Conservation (phyloP, 1,284 basidiomycete species). For the Papiliotrema terrestris region DNA sequence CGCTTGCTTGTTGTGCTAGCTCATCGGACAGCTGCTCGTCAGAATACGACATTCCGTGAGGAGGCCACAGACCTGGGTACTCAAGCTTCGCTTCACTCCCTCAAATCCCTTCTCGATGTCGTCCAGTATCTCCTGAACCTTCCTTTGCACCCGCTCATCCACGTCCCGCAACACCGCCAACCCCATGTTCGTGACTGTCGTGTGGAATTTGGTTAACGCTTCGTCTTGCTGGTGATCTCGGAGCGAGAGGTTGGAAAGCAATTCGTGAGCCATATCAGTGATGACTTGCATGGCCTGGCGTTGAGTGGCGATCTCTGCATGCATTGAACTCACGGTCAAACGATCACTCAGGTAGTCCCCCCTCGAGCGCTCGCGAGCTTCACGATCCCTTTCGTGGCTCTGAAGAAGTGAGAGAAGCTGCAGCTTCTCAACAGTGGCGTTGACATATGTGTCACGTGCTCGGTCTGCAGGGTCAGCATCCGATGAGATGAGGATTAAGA, state of each 20-base stretch:
- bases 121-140: background rate
- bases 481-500: background rate
- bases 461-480: slow-evolving; percentile 18
- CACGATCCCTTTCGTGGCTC: background rate
- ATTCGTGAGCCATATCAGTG: background rate
- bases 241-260: background rate
- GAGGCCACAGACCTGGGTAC: background rate
- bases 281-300: background rate
- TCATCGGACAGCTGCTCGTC: background rate
- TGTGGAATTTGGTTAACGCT: background rate
- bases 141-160: background rate
- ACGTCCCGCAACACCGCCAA: background rate
- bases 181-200: no score
- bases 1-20: background rate
- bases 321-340: background rate
- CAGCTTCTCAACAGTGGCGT: slow-evolving; percentile 34
- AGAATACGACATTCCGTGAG: background rate
- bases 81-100: background rate
- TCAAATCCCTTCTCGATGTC: background rate
- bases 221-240: background rate
- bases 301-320: no score
- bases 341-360: background rate
- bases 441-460: slow-evolving; percentile 25
- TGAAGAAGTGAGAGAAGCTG: slow-evolving; percentile 22
- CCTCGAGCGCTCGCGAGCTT: background rate